These are phyloP conservation scores for Excoecaria cochinchinensis DNA, from an alignment of 345 rosid genomes.

Conservation along the genomic window DNA sequence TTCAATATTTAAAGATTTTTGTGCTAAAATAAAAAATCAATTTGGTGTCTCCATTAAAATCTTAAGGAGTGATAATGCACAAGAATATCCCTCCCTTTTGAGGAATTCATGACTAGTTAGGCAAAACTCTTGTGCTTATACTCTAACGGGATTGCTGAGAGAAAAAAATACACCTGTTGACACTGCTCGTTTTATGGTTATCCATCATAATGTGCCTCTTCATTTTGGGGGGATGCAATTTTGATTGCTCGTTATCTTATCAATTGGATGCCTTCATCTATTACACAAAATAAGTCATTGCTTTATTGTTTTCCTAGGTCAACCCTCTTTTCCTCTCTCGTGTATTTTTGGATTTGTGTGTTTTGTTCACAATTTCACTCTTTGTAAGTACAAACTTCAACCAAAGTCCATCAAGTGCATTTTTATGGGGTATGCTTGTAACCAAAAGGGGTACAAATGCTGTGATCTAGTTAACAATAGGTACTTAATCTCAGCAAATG, in stretches of 20 bases:
- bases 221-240: background rate
- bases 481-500: background rate
- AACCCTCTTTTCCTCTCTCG: background rate
- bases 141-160: background rate
- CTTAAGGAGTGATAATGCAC: background rate
- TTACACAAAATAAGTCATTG: background rate
- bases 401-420: background rate
- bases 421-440: background rate
- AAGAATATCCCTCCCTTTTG: background rate
- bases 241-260: background rate
- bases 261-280: background rate
- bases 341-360: background rate
- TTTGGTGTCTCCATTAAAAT: background rate
- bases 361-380: background rate
- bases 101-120: background rate
- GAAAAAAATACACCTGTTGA: background rate
- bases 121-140: background rate
- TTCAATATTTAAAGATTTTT: background rate
- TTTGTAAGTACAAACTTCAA: background rate
- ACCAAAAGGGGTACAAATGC: background rate
- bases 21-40: background rate
- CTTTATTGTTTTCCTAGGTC: background rate
- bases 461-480: background rate
- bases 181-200: background rate
- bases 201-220: background rate